Percentiles rank a stretch among this genome's conserved stretches.
These are phyloP conservation scores for Ganoderma sinense DNA, from an alignment of 1,284 basidiomycete species.

Conservation along the genomic window DNA sequence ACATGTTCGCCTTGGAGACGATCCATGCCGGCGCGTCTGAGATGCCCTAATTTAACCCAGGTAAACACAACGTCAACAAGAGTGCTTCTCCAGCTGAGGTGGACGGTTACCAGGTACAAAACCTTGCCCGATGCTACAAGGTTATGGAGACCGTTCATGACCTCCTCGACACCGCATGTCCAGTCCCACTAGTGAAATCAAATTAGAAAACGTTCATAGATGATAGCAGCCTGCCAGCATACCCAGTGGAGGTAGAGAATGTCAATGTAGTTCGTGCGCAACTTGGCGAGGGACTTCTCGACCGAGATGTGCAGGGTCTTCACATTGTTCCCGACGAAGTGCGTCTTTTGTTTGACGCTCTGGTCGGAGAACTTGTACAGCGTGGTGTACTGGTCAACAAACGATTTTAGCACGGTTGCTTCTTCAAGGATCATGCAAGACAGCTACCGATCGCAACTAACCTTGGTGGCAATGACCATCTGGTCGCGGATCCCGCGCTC, in stretches of 20 bases:
- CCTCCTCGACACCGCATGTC: constrained; percentile 52
- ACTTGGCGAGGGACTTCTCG: constrained; percentile 57
- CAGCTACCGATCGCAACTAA: neutral
- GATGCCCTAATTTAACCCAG: constrained; percentile 33
- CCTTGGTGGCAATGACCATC: constrained; percentile 51
- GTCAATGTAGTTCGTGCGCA: constrained; percentile 64
- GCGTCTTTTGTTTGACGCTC: constrained; percentile 44
- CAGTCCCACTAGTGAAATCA: constrained; percentile 47
- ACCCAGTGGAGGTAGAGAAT: constrained; percentile 59
- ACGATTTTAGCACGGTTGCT: neutral
- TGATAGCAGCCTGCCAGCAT: neutral
- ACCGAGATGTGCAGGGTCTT: constrained; percentile 56
- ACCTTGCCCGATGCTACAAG: constrained; percentile 53
- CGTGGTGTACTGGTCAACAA: constrained; percentile 58
- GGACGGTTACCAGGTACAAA: constrained; percentile 44
- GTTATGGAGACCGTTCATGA: constrained; percentile 58
- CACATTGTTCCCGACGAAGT: constrained; percentile 56
- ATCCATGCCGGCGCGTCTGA: constrained; percentile 64
- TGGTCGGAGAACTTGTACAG: constrained; percentile 30
- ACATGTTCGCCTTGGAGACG: constrained; percentile 59
- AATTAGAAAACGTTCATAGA: neutral
- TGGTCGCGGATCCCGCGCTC: constrained; percentile 47
- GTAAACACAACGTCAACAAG: constrained; percentile 27
- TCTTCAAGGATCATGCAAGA: neutral
- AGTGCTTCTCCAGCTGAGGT: constrained; percentile 28